Conservation (phyloP, 106 monocot species). For the Dendrobium chrysotoxum region DNA sequence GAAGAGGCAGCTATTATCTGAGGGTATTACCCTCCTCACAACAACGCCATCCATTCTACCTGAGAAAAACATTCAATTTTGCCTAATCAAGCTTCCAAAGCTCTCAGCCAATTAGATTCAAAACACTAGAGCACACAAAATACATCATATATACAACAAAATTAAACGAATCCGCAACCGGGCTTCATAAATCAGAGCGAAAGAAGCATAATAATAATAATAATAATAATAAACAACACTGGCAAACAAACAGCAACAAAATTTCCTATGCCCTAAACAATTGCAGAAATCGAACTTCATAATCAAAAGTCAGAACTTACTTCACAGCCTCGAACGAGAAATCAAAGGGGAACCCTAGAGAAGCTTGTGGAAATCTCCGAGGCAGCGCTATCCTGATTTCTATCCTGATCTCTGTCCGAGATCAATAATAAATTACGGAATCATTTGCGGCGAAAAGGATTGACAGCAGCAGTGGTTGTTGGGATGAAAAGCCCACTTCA, state of each 20-base stretch:
- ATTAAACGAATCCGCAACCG: neutral
- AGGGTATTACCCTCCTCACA: slow-evolving; percentile 92
- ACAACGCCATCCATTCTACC: slow-evolving; percentile 73
- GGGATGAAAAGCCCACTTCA: too few relatives aligned
- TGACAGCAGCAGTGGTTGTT: too few relatives aligned
- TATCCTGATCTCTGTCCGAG: neutral
- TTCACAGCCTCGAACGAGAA: neutral
- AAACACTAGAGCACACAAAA: neutral
- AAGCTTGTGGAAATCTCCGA: neutral
- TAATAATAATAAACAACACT: too few relatives aligned
- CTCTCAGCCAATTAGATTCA: neutral
- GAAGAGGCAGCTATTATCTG: slow-evolving; percentile 98
- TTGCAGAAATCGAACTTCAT: neutral
- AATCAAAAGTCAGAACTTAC: neutral
- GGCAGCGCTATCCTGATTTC: neutral
- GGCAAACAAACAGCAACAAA: too few relatives aligned
- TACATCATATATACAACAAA: neutral
- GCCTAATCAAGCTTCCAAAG: neutral
- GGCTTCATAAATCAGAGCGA: neutral
- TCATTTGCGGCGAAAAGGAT: too few relatives aligned
- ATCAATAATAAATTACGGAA: neutral
- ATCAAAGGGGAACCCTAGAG: neutral
- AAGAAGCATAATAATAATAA: too few relatives aligned
- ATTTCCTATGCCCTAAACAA: too few relatives aligned
- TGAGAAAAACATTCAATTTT: neutral